Evolutionary conservation across 139 green algal genomes (phyloP), one percentile per base, ranked within the genome.

Genomic region (Yamagishiella unicocca): DNA sequence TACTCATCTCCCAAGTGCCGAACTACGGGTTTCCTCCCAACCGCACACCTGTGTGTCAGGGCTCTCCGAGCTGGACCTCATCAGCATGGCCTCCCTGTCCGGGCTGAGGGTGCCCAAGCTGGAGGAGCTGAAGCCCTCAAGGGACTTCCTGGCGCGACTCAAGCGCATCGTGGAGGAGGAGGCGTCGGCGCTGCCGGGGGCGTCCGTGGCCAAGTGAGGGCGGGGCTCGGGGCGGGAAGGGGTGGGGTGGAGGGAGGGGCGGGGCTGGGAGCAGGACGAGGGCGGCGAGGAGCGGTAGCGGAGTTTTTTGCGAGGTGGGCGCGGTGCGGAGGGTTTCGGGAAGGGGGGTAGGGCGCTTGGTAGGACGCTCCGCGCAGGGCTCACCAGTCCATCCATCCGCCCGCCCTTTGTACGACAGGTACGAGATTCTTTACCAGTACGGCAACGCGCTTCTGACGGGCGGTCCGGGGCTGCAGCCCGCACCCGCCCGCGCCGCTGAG

Each of bases 361-460:
- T 67, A 27, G 19, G 14, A n/a, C 14, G 19, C 6, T 27, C 29
- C 58, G n/a, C n/a, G n/a, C n/a, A n/a, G n/a, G n/a, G n/a, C n/a
- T n/a, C n/a, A n/a, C n/a, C n/a, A n/a, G n/a, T n/a, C n/a, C n/a
- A n/a, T n/a, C n/a, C 19, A 27, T 22, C 6, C 58, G 58, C 14
- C 22, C 19, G 19, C 5, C 27, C 25, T 38, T 31, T 61, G 71
- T 58, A 27, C 35, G 14, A 6, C 38, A 61, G 45, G 37, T 88
- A 91, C 73, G 88, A 91, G 75, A 61, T 92, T 45, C 50, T 68
- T 78, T 84, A 46, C 24, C 61, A 83, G 68, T 82, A 88, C 33
- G 89, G 78, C 43, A 67, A 53, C 29, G 64, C 89, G 71, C 89
- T 92, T 79, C 84, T 92, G 68, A 14, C 31, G 25, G 89, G 84